Evolutionary conservation across 2,329 filamentous ascomycete genomes (phyloP), one percentile per base, ranked within the genome.

Genomic region (Cephalotrichum gorgonifer): DNA sequence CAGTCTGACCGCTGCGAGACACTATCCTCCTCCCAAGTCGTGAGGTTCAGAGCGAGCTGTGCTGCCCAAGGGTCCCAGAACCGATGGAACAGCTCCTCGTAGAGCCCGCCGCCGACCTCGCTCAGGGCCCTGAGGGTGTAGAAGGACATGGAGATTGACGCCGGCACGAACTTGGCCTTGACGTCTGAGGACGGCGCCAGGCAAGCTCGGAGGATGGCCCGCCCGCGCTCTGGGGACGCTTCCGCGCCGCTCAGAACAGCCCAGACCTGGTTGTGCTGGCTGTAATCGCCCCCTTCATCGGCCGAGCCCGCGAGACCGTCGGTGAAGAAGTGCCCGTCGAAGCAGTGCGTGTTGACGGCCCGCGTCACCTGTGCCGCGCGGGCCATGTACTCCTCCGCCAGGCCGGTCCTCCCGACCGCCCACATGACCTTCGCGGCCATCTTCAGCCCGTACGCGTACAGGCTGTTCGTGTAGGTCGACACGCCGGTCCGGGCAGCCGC

Each of bases 401-500:
- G 48, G 14, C 54, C 64, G 0, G 63, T 58, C 5, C 68, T 56
- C 1, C 62, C 64, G 8, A 67, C 56, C 9, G 58, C 54, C 4
- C 55, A 56, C 3, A 64, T 46, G 0, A 72, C 58, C 1, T 43
- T 9, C 1, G 68, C 65, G 0, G 61, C 61, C 26, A 61, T 55
- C 3, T 59, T 56, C 0, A 72, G 55, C 0, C 61, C 59, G 43
- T 64, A 66, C 0, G 64, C 64, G 49, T 69, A 71, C 0, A 68
- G 68, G 3, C 2, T n/a, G 26, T 43, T 43, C 3, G 26, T 43
- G n/a, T 3, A 43, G 2, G 26, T 27, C 51, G 67, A 64, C 3
- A 60, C 48, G 44, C 68, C 68, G 2, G 63, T 61, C 12, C 54
- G 55, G 8, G 63, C 55, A 4, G 63, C 66, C 0, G 65, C 62